Evolutionary conservation across 1,284 basidiomycete genomes (phyloP), one percentile per base, ranked within the genome.

Genomic region (Ustilago xerochloae): DNA sequence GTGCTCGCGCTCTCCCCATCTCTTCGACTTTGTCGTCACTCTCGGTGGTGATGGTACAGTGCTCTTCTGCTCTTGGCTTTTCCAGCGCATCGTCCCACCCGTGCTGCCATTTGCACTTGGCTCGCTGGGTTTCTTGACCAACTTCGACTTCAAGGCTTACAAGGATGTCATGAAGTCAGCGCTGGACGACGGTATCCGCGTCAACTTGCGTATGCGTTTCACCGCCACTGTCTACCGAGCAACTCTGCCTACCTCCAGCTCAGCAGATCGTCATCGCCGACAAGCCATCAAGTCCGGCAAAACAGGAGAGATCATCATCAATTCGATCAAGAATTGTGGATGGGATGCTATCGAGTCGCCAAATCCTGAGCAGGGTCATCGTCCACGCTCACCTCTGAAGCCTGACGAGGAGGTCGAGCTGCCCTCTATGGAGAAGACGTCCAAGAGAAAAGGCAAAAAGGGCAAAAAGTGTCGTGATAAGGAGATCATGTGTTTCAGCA

Each of bases 1-100:
- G 94, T 99, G 97, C 86, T 92, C 89, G 62, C 89, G 89, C 58
- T 92, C 90, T 63, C 92, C 97, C 0, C 92, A 99, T 82, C 88
- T 98, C 8, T 99, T 99, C 81, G 97, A 99, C 85, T 97, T 99
- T 84, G 97, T 99, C 65, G 88, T 99, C 53, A 99, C 97, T n/a
- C 71, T 84, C 64, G 97, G 97, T 46, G 97, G 97, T 16, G 97
- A 99, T 84, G 97, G 97, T 12, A 99, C 97, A 0, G 96, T 99
- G 1, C 89, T 99, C 20, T 99, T 98, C 87, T 97, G 97, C 6
- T 99, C 97, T 4, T 99, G 97, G 97, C 88, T 99, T 33, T 99
- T 99, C 88, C 97, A 99, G 84, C 90, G 91, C 72, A 94, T 98
- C 81, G 97, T 99, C 12, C 97, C 97, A 12, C 97, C 97, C 6